Conservation (phyloP, 345 rosid genomes). For the Eucalyptus rudis region DNA sequence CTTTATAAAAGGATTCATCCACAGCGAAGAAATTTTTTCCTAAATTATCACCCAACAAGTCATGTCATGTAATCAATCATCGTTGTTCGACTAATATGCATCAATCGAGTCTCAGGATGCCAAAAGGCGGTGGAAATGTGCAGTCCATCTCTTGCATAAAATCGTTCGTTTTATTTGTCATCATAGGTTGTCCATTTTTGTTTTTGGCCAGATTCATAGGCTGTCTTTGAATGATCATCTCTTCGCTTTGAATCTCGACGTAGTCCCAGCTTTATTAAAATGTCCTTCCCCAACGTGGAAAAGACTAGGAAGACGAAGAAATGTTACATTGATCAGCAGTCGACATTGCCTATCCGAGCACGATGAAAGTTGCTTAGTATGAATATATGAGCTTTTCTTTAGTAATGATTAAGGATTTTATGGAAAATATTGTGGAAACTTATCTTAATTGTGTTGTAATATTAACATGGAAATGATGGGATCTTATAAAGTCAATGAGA, state of each 20-base stretch:
- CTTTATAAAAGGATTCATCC: not conserved
- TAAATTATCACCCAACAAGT: not conserved
- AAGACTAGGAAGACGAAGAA: not conserved
- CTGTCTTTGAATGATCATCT: not conserved
- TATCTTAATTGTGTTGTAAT: not conserved
- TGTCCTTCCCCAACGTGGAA: not conserved
- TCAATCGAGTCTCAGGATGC: not conserved
- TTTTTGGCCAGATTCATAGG: not conserved
- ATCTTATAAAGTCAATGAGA: no score
- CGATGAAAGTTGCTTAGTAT: not conserved
- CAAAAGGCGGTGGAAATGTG: not conserved
- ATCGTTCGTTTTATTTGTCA: not conserved
- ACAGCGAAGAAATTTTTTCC: not conserved
- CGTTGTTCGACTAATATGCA: not conserved
- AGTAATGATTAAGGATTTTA: not conserved
- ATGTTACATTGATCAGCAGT: not conserved
- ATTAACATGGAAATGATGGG: no score
- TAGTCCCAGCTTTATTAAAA: not conserved
- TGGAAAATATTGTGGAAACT: not conserved
- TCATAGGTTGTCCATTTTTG: not conserved
- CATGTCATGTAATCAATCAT: not conserved
- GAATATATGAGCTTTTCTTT: not conserved
- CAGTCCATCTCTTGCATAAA: not conserved
- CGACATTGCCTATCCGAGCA: not conserved
- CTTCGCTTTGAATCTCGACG: not conserved